Conservation (phyloP, 2,329 filamentous ascomycete species). For the Ceratocystiopsis brevicomis region DNA sequence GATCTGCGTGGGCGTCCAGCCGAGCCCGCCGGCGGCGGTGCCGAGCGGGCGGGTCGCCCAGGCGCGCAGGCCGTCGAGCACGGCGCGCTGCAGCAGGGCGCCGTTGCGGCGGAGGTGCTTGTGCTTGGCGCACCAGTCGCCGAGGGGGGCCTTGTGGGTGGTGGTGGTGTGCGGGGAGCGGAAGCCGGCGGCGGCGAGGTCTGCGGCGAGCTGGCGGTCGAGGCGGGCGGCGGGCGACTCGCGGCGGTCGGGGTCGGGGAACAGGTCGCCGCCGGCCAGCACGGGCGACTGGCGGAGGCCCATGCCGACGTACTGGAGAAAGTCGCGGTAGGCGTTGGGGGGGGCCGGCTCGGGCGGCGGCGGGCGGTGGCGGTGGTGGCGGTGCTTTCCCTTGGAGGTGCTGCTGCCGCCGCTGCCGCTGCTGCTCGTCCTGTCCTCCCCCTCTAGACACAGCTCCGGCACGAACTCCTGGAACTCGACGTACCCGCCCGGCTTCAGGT, state of each 20-base stretch:
- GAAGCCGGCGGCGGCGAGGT: constrained; percentile 21
- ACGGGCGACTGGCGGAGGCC: constrained; percentile 12
- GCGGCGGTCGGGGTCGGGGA: neutral
- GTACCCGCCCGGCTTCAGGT: constrained; percentile 32
- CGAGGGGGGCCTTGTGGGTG: constrained; percentile 27
- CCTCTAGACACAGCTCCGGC: constrained; percentile 24
- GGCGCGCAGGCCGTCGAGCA: constrained; percentile 17
- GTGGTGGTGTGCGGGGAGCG: constrained; percentile 13
- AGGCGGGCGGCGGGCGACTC: neutral
- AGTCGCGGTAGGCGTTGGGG: constrained; percentile 28
- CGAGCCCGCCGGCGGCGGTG: constrained; percentile 12
- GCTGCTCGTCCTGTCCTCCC: no score
- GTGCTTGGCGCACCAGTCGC: constrained; percentile 26
- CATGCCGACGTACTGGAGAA: constrained; percentile 20
- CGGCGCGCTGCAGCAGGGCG: constrained; percentile 23
- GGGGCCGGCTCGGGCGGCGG: constrained; percentile 15
- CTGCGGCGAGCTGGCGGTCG: constrained; percentile 16
- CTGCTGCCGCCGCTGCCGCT: no score
- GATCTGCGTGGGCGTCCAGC: constrained; percentile 18
- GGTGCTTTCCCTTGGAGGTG: no score
- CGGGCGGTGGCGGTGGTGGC: constrained; percentile 14
- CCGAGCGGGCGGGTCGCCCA: constrained; percentile 14
- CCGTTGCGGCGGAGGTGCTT: constrained; percentile 21
- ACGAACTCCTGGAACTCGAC: constrained; percentile 30
- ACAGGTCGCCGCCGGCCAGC: constrained; percentile 5